Evolutionary conservation across 352 stramenopile genomes (phyloP).

Genomic region (Pythium aristosporum): DNA sequence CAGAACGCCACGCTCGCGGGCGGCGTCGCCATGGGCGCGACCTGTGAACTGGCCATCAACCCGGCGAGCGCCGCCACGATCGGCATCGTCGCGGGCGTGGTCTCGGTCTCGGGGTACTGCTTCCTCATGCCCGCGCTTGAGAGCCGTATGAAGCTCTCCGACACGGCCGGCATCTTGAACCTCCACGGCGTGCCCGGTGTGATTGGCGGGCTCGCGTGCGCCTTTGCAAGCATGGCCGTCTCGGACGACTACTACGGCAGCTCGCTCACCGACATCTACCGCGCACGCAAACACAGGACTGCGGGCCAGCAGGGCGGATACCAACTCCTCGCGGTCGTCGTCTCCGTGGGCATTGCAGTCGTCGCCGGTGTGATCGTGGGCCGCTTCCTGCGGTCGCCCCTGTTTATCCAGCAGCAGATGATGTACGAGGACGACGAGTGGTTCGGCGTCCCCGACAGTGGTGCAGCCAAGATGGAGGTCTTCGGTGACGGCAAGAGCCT

Average conservation of each 20-base stretch:
- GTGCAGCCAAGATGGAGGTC: neutral
- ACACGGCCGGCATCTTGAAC: slow-evolving; percentile 59
- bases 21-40: slow-evolving; percentile 75
- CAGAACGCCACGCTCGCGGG: slow-evolving; percentile 85
- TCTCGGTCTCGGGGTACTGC: slow-evolving; percentile 48
- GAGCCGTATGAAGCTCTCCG: slow-evolving; percentile 38
- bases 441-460: slow-evolving; percentile 50
- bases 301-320: slow-evolving; percentile 48
- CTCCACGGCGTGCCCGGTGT: slow-evolving; percentile 79
- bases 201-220: slow-evolving; percentile 55
- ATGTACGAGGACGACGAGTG: slow-evolving; percentile 73
- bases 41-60: slow-evolving; percentile 70
- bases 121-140: slow-evolving; percentile 48
- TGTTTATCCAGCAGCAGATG: slow-evolving; percentile 53
- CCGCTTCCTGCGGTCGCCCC: slow-evolving; percentile 40
- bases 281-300: slow-evolving; percentile 42
- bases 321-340: slow-evolving; percentile 55
- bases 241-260: slow-evolving; percentile 52
- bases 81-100: slow-evolving; percentile 46
- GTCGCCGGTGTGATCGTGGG: slow-evolving; percentile 35
- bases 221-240: slow-evolving; percentile 48
- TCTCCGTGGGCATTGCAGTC: slow-evolving; percentile 41
- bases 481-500: slow-evolving; percentile 8
- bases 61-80: slow-evolving; percentile 41
- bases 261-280: slow-evolving; percentile 48